Conservation (phyloP, 192 early-diverging fungal species). For the Gigaspora rosea region DNA sequence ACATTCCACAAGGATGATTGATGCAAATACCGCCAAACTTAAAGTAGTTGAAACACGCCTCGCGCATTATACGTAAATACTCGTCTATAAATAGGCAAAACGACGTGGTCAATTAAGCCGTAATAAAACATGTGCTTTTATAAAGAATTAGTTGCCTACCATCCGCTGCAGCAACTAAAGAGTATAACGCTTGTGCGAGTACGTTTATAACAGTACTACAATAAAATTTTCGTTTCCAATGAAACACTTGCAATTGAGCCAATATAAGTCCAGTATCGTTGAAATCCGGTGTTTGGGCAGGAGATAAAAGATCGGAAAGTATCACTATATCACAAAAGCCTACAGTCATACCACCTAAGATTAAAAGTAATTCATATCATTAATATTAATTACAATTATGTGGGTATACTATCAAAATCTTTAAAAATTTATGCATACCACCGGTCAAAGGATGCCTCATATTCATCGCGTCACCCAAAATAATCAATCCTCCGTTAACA, state of each 20-base stretch:
- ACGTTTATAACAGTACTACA: slow-evolving; percentile 82
- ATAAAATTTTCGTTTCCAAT: slow-evolving; percentile 77
- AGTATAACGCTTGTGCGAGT: slow-evolving; percentile 89
- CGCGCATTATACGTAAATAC: slow-evolving; percentile 71
- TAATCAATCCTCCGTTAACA: slow-evolving; percentile 68
- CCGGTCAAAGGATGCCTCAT: slow-evolving; percentile 95
- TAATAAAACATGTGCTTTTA: too few species aligned
- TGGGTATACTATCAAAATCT: too few species aligned
- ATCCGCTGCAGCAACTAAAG: slow-evolving; percentile 82
- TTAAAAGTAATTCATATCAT: background rate
- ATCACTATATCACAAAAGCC: slow-evolving; percentile 90
- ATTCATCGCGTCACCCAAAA: slow-evolving; percentile 95
- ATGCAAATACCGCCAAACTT: slow-evolving; percentile 78
- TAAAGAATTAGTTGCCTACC: slow-evolving; percentile 43
- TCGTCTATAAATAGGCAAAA: slow-evolving; percentile 49
- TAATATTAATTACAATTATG: background rate
- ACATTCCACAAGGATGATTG: slow-evolving; percentile 78
- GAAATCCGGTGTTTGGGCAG: slow-evolving; percentile 48
- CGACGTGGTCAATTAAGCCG: too few species aligned
- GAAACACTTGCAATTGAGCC: slow-evolving; percentile 61
- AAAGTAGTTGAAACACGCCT: slow-evolving; percentile 90
- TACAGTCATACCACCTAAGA: slow-evolving; percentile 89
- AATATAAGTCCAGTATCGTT: slow-evolving; percentile 49
- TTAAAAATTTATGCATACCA: slow-evolving; percentile 40
- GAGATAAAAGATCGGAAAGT: slow-evolving; percentile 61